Conservation (phyloP, 768 basidiomycete genomes). For the Mycena haematopus region DNA sequence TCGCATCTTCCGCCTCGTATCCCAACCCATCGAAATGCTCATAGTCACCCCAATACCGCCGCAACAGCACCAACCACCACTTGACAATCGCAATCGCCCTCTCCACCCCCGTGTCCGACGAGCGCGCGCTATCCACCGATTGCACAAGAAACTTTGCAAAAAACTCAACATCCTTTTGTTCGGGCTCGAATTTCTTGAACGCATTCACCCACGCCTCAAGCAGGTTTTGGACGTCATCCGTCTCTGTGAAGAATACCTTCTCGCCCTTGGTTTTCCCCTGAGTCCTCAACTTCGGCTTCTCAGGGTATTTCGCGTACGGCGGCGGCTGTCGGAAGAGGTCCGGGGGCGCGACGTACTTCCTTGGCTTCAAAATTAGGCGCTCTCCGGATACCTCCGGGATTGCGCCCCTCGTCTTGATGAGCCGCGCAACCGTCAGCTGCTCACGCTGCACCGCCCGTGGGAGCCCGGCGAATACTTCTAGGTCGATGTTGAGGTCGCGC, state of each 20-base stretch:
- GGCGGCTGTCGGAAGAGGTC: conserved; percentile 56
- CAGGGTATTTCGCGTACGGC: conserved; percentile 59
- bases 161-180: conserved; percentile 74
- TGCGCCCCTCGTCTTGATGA: conserved; percentile 50
- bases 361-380: conserved; percentile 63
- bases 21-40: conserved; percentile 52
- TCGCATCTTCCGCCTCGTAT: conserved; percentile 38
- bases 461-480: conserved; percentile 67
- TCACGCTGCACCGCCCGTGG: conserved; percentile 77
- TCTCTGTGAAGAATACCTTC: conserved; percentile 65
- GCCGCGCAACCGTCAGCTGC: conserved; percentile 66
- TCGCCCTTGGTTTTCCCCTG: conserved; percentile 56
- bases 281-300: conserved; percentile 60
- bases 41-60: conserved; percentile 65
- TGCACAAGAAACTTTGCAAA: conserved; percentile 76
- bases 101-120: conserved; percentile 68
- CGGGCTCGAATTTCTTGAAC: conserved; percentile 68
- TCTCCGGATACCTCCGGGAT: conserved; percentile 48
- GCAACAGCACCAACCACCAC: conserved; percentile 82
- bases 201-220: conserved; percentile 79
- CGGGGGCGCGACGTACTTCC: conserved; percentile 46
- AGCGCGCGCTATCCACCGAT: conserved; percentile 61
- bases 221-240: conserved; percentile 73
- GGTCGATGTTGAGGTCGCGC: conserved; percentile 71
- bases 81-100: conserved; percentile 73